Conservation (phyloP, 768 basidiomycete genomes). For the Lenzites betulinus region DNA sequence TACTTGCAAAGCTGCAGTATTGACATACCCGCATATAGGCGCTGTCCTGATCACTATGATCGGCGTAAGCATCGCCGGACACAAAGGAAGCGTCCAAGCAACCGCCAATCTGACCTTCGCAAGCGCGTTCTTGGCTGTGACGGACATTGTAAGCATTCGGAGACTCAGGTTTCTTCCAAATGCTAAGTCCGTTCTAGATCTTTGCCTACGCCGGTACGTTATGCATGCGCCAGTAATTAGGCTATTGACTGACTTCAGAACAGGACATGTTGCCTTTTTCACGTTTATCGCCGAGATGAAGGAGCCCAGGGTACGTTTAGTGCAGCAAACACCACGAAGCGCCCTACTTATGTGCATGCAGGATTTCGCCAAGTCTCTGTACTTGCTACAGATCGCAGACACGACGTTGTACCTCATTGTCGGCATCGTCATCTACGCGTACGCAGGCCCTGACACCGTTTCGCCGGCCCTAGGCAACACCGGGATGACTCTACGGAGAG, state of each 20-base stretch:
- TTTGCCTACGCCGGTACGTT: constrained; percentile 31
- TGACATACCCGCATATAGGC: constrained; percentile 13
- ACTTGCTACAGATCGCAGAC: constrained; percentile 31
- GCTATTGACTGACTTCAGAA: background rate
- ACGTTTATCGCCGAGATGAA: constrained; percentile 36
- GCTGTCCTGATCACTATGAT: constrained; percentile 36
- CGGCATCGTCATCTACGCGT: constrained; percentile 34
- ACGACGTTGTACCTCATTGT: constrained; percentile 34
- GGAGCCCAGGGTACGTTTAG: constrained; percentile 23
- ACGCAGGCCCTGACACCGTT: constrained; percentile 26
- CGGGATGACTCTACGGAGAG: constrained; percentile 25
- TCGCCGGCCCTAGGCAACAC: constrained; percentile 36
- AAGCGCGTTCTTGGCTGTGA: constrained; percentile 33
- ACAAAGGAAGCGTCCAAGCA: constrained; percentile 24
- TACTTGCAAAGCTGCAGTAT: background rate
- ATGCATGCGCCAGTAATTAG: too few species aligned
- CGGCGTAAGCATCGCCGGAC: constrained; percentile 31
- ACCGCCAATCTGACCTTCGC: constrained; percentile 28
- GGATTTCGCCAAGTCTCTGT: constrained; percentile 35
- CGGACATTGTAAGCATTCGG: constrained; percentile 29
- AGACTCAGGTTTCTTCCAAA: background rate
- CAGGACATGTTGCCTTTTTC: constrained; percentile 35
- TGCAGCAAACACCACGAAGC: background rate
- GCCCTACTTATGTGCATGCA: background rate
- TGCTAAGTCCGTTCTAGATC: constrained; percentile 22